A percentile compares a stretch with the other conserved stretches of the same genome.
Evolutionary conservation across 2,329 filamentous ascomycete genomes (phyloP).

Genomic region (Teratosphaeria nubilosa): DNA sequence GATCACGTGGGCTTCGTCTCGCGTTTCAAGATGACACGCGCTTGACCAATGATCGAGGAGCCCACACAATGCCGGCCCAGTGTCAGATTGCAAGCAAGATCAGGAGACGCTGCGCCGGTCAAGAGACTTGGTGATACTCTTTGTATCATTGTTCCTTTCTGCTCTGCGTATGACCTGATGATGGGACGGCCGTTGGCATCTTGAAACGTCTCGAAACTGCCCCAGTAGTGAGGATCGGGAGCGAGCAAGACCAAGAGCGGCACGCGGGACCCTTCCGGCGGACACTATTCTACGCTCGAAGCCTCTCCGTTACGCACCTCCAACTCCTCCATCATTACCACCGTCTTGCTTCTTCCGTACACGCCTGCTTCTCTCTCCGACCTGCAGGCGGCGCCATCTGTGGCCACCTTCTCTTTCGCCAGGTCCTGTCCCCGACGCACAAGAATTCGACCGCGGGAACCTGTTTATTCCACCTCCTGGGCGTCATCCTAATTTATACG

Average conservation of each 20-base stretch:
- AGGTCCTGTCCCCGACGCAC: neutral
- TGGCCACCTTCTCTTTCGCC: neutral
- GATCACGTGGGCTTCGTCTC: neutral
- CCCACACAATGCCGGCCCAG: neutral
- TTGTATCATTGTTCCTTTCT: neutral
- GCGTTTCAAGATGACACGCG: neutral
- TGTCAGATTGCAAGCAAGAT: neutral
- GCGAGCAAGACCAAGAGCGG: neutral
- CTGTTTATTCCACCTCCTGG: neutral
- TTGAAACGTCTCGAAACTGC: neutral
- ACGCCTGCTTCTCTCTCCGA: neutral
- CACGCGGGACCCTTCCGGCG: neutral
- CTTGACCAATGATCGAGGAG: neutral
- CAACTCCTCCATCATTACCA: neutral
- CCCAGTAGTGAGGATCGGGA: neutral
- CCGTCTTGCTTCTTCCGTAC: neutral
- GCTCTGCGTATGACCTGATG: neutral
- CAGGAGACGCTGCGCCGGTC: neutral
- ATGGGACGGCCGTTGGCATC: neutral
- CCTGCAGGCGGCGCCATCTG: neutral
- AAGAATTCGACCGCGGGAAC: neutral
- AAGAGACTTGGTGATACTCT: neutral
- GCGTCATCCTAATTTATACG: neutral
- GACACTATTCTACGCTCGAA: neutral
- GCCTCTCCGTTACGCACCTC: neutral